These are phyloP conservation scores for Coelastrella sp. DNA, from an alignment of 139 green algal genomes.

Conservation along the genomic window DNA sequence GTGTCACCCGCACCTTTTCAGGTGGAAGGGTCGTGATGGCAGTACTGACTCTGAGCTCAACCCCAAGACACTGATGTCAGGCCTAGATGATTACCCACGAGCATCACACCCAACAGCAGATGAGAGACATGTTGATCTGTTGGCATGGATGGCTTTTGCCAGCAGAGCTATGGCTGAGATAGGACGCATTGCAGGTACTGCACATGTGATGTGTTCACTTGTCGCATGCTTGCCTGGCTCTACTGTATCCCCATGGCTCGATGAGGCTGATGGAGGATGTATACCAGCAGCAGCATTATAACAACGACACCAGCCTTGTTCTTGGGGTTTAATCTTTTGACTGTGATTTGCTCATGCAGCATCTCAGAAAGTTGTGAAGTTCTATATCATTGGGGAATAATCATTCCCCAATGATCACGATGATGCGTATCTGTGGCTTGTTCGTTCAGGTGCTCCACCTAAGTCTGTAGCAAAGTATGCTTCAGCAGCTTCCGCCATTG, in stretches of 20 bases:
- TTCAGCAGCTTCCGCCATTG: conserved; percentile 51
- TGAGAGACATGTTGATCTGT: conserved; percentile 94
- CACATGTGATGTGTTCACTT: neutral
- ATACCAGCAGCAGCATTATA: no score
- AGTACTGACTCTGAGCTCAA: conserved; percentile 84
- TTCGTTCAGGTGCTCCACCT: conserved; percentile 19
- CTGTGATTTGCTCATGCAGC: no score
- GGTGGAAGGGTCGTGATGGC: conserved; percentile 74
- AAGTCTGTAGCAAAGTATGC: conserved; percentile 40
- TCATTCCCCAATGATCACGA: no score
- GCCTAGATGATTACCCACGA: conserved; percentile 94
- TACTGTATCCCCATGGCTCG: no score
- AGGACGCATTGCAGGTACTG: conserved; percentile 13
- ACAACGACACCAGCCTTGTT: no score
- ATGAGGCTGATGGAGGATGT: no score
- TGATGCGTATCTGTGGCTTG: no score
- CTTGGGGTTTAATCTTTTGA: no score
- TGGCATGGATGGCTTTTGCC: conserved; percentile 88
- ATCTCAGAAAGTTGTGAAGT: no score
- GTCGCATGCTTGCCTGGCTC: no score
- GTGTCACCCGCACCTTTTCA: conserved; percentile 33
- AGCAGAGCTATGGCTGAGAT: conserved; percentile 39
- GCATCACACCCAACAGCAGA: conserved; percentile 86
- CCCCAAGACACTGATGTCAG: conserved; percentile 91
- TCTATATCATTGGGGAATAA: no score